Evolutionary conservation across 306 rosid species (phyloP).

Genomic region (Carpinus fangiana): DNA sequence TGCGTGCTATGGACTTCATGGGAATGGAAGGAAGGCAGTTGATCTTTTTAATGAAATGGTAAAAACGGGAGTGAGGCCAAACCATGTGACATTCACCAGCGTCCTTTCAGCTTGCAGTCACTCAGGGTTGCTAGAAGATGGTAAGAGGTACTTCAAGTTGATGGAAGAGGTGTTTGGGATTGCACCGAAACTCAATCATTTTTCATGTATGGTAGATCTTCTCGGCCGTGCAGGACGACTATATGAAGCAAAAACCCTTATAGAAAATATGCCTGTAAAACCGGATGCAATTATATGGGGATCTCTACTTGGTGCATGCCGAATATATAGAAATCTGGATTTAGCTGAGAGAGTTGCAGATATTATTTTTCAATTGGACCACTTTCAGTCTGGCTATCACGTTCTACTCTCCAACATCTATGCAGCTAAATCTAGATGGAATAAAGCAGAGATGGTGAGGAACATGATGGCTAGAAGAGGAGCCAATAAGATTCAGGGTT

Average conservation of each 20-base stretch:
- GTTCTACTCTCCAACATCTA: conserved; percentile 28
- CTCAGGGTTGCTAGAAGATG: conserved; percentile 25
- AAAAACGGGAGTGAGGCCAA: conserved; percentile 8
- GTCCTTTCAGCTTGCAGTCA: conserved; percentile 39
- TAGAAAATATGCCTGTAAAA: conserved; percentile 17
- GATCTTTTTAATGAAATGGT: conserved; percentile 28
- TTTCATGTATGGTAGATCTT: conserved; percentile 30
- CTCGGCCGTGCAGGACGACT: conserved; percentile 24
- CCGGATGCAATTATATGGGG: conserved; percentile 25
- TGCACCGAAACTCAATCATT: conserved; percentile 20
- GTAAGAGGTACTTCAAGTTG: conserved; percentile 11
- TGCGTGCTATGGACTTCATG: conserved; percentile 24
- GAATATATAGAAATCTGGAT: conserved; percentile 18
- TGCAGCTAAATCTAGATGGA: conserved; percentile 18
- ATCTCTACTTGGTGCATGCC: conserved; percentile 24
- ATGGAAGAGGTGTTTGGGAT: conserved; percentile 14
- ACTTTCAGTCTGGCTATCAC: conserved; percentile 17
- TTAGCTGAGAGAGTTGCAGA: conserved; percentile 27
- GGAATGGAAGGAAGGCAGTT: conserved; percentile 14
- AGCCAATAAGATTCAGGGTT: not conserved
- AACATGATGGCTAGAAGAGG: not conserved
- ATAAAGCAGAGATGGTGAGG: not conserved
- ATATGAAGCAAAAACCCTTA: conserved; percentile 18
- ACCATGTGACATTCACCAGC: conserved; percentile 29
- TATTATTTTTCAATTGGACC: conserved; percentile 18